Conservation (phyloP, 1,284 basidiomycete genomes). For the Thecaphora frezii region DNA sequence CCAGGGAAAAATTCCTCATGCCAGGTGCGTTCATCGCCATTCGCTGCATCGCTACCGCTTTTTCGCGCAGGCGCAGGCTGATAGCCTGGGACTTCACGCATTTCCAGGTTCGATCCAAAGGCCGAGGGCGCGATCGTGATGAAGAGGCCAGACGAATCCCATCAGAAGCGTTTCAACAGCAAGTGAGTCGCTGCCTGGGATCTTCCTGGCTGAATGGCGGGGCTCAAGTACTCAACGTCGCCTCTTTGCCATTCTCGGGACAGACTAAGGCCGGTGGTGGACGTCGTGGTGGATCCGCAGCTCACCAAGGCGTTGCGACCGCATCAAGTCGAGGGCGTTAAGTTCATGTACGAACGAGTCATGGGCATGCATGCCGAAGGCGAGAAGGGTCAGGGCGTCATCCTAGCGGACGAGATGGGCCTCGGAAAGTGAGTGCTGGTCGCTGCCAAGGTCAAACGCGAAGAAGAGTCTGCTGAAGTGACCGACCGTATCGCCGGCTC, state of each 20-base stretch:
- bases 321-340: conserved; percentile 70
- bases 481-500: no score
- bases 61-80: no score
- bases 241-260: conserved; percentile 3
- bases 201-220: no score
- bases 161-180: conserved; percentile 71
- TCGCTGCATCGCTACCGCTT: no score
- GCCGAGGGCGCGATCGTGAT: conserved; percentile 75
- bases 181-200: conserved; percentile 53
- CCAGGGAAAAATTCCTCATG: conserved; percentile 19
- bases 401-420: conserved; percentile 99
- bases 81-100: not conserved
- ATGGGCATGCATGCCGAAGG: conserved; percentile 89
- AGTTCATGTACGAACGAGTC: conserved; percentile 94
- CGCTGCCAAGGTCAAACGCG: no score
- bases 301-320: conserved; percentile 67
- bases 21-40: conserved; percentile 5
- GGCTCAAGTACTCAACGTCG: not conserved
- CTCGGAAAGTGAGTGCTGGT: conserved; percentile 63
- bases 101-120: conserved; percentile 32
- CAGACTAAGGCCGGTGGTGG: conserved; percentile 70
- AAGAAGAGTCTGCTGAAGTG: no score
- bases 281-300: conserved; percentile 93
- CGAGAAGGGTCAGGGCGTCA: conserved; percentile 91
- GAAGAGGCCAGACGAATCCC: conserved; percentile 73